phyloP scores from a whole-genome alignment of 2,329 filamentous ascomycete species.

The Calonectria pseudoreteaudii region DNA sequence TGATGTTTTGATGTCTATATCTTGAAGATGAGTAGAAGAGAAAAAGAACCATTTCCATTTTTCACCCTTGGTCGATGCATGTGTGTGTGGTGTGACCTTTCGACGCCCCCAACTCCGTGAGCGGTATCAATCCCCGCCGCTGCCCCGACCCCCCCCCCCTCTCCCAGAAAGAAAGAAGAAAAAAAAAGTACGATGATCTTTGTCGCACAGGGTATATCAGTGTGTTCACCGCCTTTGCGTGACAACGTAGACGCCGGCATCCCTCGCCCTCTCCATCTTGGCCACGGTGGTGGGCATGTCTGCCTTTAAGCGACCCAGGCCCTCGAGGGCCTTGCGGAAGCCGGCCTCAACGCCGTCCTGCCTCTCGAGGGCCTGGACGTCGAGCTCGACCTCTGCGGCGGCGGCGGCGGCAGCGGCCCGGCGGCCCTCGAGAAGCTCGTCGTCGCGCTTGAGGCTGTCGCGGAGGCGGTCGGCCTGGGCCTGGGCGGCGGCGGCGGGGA shows the following conservation, averaged over 20 bases:
- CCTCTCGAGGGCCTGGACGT: conserved; percentile 55
- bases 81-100: neutral
- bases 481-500: conserved; percentile 59
- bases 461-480: conserved; percentile 55
- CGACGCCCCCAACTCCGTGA: conserved; percentile 21
- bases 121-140: neutral
- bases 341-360: conserved; percentile 56
- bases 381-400: conserved; percentile 39
- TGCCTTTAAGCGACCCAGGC: conserved; percentile 65
- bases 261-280: conserved; percentile 72
- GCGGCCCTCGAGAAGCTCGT: conserved; percentile 54
- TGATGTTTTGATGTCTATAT: conserved; percentile 5
- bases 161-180: too few relatives aligned
- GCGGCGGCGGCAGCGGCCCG: conserved; percentile 35
- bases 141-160: too few relatives aligned
- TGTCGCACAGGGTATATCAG: conserved; percentile 25
- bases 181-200: neutral
- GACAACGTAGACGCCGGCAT: conserved; percentile 69
- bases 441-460: conserved; percentile 58
- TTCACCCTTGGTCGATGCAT: neutral
- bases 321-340: conserved; percentile 62
- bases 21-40: neutral
- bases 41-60: neutral
- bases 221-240: conserved; percentile 43
- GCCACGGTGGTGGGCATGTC: conserved; percentile 73